Evolutionary conservation across 306 rosid genomes (phyloP).

Genomic region (Urtica urens): DNA sequence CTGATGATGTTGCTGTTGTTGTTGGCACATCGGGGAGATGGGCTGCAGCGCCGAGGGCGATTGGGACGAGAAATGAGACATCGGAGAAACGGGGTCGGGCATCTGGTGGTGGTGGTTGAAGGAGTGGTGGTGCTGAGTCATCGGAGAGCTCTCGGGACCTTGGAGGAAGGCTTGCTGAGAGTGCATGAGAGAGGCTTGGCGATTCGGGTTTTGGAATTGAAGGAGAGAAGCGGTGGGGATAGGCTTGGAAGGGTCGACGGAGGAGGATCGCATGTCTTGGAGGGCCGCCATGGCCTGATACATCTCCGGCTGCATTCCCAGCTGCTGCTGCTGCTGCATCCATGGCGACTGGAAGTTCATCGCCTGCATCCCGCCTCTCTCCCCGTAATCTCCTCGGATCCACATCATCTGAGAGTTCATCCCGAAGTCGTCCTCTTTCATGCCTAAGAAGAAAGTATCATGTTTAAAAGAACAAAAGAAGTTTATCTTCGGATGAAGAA

Average conservation of each 20-base stretch:
- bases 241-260: conserved; percentile 56
- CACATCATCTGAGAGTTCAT: conserved; percentile 68
- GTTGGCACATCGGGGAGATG: conserved; percentile 58
- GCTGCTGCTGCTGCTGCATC: conserved; percentile 85
- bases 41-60: conserved; percentile 60
- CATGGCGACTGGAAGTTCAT: conserved; percentile 64
- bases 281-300: conserved; percentile 89
- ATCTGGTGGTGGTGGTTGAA: conserved; percentile 70
- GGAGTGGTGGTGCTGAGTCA: conserved; percentile 42
- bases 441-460: conserved; percentile 55
- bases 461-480: too few relatives aligned
- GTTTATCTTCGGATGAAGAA: background rate
- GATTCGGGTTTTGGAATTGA: conserved; percentile 65
- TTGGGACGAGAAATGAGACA: conserved; percentile 66
- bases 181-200: conserved; percentile 54
- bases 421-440: conserved; percentile 76
- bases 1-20: too few relatives aligned
- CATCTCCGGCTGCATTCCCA: conserved; percentile 70
- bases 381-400: conserved; percentile 63
- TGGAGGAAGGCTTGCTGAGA: conserved; percentile 56
- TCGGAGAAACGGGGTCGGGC: conserved; percentile 40
- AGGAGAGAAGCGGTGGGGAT: conserved; percentile 47
- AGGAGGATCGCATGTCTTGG: conserved; percentile 87
- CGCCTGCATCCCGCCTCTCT: conserved; percentile 76
- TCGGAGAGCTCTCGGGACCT: conserved; percentile 46